Percentiles rank a stretch among this genome's conserved stretches.
These are phyloP conservation scores for Aspergillus transmontanensis DNA, from an alignment of 2,329 filamentous ascomycete species.

Conservation along the genomic window DNA sequence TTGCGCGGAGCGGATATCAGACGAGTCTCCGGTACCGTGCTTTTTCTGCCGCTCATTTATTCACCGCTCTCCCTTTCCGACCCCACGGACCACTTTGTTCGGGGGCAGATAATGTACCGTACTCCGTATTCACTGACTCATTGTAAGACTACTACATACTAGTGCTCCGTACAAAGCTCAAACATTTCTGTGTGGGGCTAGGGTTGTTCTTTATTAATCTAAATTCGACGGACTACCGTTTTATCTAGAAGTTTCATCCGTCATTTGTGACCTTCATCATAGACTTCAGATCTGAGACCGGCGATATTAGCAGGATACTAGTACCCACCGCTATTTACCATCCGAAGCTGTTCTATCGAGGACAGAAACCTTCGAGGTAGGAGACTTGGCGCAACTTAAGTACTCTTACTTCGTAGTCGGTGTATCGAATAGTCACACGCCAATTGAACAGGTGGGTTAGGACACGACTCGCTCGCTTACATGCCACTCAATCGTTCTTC, in stretches of 20 bases:
- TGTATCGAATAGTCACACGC: neutral
- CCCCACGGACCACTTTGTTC: too few species aligned
- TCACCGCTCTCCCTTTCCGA: neutral
- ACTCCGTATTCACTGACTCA: too few species aligned
- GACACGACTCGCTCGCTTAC: neutral
- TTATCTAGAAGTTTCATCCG: neutral
- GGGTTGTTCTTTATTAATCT: neutral
- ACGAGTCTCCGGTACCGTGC: neutral
- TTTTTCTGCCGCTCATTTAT: neutral
- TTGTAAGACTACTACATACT: neutral
- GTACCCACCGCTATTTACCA: too few species aligned
- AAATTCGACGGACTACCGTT: neutral
- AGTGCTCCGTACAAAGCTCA: too few species aligned
- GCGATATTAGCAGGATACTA: neutral
- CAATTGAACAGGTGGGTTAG: neutral
- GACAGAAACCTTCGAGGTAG: neutral
- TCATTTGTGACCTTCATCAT: neutral
- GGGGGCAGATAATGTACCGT: too few species aligned
- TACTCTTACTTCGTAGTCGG: neutral
- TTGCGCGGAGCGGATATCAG: neutral
- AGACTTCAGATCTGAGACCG: neutral
- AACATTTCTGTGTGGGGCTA: too few species aligned
- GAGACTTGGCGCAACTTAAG: neutral
- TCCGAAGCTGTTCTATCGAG: neutral
- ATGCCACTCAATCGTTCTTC: neutral